Percentiles rank a stretch among this genome's conserved stretches.
These are phyloP conservation scores for Andrographis paniculata DNA, from an alignment of 305 asterid genomes.

Conservation along the genomic window DNA sequence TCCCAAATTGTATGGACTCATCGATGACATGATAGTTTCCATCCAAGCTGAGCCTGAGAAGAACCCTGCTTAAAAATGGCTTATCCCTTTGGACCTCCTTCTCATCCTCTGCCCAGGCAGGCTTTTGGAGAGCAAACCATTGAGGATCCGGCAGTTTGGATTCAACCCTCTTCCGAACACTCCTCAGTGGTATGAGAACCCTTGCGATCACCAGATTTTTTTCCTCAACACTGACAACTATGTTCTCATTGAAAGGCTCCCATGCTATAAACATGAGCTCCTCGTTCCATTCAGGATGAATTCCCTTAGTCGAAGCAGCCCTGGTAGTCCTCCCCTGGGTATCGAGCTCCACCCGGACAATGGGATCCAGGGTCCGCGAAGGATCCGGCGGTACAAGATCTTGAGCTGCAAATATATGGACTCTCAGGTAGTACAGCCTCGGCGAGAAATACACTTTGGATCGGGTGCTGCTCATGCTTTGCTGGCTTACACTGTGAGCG, in stretches of 20 bases:
- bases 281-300: constrained; percentile 74
- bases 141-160: constrained; percentile 52
- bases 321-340: constrained; percentile 57
- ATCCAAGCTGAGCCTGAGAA: constrained; percentile 54
- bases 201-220: constrained; percentile 55
- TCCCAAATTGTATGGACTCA: constrained; percentile 69
- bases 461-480: constrained; percentile 42
- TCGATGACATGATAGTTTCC: constrained; percentile 84
- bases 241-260: constrained; percentile 80
- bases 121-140: constrained; percentile 60
- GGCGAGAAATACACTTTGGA: constrained; percentile 88
- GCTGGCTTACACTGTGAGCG: constrained; percentile 60
- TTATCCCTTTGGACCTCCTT: constrained; percentile 62
- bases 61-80: constrained; percentile 66
- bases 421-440: constrained; percentile 57
- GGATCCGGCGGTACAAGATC: constrained; percentile 67
- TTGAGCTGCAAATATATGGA: constrained; percentile 70
- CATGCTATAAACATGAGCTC: constrained; percentile 78
- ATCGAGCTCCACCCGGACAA: constrained; percentile 59
- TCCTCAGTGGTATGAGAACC: constrained; percentile 47
- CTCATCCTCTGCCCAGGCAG: constrained; percentile 38
- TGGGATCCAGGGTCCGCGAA: constrained; percentile 40
- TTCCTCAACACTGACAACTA: constrained; percentile 61
- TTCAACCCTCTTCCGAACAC: constrained; percentile 41
- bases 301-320: constrained; percentile 35